These are phyloP conservation scores for Urochloa ruziziensis DNA, from an alignment of 176 grass and related monocot genomes.

Conservation along the genomic window DNA sequence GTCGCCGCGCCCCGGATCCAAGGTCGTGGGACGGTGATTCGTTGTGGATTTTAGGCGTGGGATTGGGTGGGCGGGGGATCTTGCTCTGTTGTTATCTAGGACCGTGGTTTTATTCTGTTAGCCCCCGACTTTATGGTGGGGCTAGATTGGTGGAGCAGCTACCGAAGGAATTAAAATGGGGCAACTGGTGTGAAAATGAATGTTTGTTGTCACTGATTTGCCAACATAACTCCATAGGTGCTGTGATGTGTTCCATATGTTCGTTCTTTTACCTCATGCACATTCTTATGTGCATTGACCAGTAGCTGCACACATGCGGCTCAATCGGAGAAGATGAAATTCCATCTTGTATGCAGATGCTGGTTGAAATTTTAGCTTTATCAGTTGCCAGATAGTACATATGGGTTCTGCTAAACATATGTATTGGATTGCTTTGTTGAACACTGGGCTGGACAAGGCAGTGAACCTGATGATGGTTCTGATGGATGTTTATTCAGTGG, in stretches of 20 bases:
- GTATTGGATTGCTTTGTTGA: not conserved
- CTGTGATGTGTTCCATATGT: not conserved
- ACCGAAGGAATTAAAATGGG: not conserved
- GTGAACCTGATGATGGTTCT: not conserved
- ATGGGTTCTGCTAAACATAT: no score
- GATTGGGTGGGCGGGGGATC: not conserved
- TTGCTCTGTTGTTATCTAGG: not conserved
- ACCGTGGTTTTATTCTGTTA: not conserved
- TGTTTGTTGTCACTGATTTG: not conserved
- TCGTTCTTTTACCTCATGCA: not conserved
- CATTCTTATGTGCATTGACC: not conserved
- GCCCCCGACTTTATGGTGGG: not conserved
- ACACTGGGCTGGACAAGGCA: not conserved
- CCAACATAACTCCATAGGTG: not conserved
- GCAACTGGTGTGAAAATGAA: not conserved
- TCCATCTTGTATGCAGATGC: not conserved
- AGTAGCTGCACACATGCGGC: not conserved
- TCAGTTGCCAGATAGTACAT: not conserved
- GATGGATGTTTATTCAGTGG: not conserved
- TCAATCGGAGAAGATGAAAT: not conserved
- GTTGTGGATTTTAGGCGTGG: not conserved
- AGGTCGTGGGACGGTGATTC: not conserved
- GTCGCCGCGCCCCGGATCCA: not conserved
- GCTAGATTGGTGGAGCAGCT: not conserved
- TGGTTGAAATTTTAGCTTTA: not conserved